Conservation (phyloP, 2,329 filamentous ascomycete species). For the Ophiobolus disseminans region DNA sequence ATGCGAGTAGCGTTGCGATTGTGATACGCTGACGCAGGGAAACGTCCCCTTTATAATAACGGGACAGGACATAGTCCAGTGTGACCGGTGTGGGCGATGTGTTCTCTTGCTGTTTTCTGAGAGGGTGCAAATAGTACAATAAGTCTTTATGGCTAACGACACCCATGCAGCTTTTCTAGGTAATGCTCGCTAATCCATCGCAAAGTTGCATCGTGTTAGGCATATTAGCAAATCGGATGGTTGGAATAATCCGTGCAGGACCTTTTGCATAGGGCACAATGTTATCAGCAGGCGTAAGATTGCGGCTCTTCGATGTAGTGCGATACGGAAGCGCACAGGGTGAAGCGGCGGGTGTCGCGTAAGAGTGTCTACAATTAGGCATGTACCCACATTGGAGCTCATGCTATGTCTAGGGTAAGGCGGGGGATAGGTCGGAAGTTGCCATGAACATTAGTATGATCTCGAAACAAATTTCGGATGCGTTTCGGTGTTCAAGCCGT, state of each 20-base stretch:
- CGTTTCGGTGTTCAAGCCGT: slow-evolving; percentile 27
- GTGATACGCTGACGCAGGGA: slow-evolving; percentile 20
- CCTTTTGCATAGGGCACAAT: no score
- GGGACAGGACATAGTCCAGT: slow-evolving; percentile 16
- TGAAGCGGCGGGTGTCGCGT: background rate
- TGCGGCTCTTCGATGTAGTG: no score
- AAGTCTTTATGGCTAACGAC: slow-evolving; percentile 18
- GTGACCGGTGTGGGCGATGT: slow-evolving; percentile 5
- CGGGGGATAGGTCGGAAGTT: background rate
- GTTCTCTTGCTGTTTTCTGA: slow-evolving; percentile 1
- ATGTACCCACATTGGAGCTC: slow-evolving; percentile 22
- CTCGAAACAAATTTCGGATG: slow-evolving; percentile 24
- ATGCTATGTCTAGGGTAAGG: slow-evolving; percentile 16
- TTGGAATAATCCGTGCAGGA: background rate
- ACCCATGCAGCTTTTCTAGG: slow-evolving; percentile 17
- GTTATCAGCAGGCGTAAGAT: no score
- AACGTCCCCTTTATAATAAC: slow-evolving; percentile 6
- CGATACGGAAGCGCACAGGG: no score
- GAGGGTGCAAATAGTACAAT: slow-evolving; percentile 18
- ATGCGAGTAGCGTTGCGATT: slow-evolving; percentile 24
- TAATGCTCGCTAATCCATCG: slow-evolving; percentile 5
- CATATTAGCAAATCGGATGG: background rate
- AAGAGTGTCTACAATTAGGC: slow-evolving; percentile 6
- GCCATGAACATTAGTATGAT: slow-evolving; percentile 13
- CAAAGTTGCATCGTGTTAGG: slow-evolving; percentile 15